Evolutionary conservation across 2,329 filamentous ascomycete species (phyloP), one percentile per base, ranked within the genome.

Genomic region (Plectosphaerella sp.): DNA sequence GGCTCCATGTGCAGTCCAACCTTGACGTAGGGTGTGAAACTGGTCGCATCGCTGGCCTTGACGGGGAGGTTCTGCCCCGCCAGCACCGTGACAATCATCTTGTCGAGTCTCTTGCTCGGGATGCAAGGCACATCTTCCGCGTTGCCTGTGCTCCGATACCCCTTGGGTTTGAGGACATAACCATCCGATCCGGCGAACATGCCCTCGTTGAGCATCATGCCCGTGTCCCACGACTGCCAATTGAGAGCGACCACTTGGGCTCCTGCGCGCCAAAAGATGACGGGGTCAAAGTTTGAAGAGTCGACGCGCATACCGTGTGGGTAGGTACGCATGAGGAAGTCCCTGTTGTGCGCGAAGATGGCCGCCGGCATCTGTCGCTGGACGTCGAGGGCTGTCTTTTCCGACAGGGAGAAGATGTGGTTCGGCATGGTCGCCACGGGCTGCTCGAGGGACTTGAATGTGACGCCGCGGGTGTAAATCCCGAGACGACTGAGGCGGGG

Each of bases 171-270:
- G 54, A 94, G 76, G 2, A 91, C 83, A 88, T 90, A 97, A 36
- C 92, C 92, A 42, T 82, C 74, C 47, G 88, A 87, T 6, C 84
- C 88, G 36, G 90, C 89, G 67, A 97, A 99, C 94, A 97, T 97
- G 64, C 88, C 94, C 62, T 96, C 88, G 65, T 97, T 97, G 65
- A 99, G 82, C 76, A 97, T 94, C 82, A 96, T 95, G 42, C 90
- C 89, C 52, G 93, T 83, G 65, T 97, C 93, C 60, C 91, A 88
- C 2, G 87, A 93, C 70, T 99, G 94, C 92, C 93, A 97, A 67
- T 99, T 97, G 68, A 97, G 80, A n/a, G 94, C 93, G 4, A 91
- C 92, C 92, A 99, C 97, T 68, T 99, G 94, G 16, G 96, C 92
- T 28, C 94, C 93, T 49, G 89, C 85, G 48, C 91, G 84, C 94